A percentile compares a stretch with the other conserved stretches of the same genome.
Conservation (phyloP, 768 basidiomycete genomes). For the Amanita pallidorosea region DNA sequence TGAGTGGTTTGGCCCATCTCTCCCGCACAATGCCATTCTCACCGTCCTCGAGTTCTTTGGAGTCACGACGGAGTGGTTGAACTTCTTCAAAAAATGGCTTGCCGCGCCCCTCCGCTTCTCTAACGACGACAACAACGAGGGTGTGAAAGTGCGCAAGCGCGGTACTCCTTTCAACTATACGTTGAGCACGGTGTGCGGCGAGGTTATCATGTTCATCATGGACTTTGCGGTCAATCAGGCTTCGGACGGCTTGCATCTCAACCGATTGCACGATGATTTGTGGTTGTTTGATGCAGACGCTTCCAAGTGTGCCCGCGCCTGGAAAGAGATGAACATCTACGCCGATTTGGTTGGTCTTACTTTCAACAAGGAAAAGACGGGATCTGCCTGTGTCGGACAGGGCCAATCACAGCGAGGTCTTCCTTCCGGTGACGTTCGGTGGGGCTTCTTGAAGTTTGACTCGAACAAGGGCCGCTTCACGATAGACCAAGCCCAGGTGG, state of each 20-base stretch:
- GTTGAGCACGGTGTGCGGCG: conserved; percentile 23
- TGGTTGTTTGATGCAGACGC: conserved; percentile 30
- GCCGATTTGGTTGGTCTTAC: conserved; percentile 27
- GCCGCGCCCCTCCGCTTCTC: conserved; percentile 22
- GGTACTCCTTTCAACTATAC: conserved; percentile 34
- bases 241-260: conserved; percentile 28
- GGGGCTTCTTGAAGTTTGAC: conserved; percentile 31
- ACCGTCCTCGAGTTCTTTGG: conserved; percentile 16
- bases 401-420: conserved; percentile 7
- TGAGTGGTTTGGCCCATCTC: conserved; percentile 32
- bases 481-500: conserved; percentile 25
- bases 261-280: conserved; percentile 36
- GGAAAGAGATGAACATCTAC: conserved; percentile 31
- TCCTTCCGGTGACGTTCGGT: conserved; percentile 24
- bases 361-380: conserved; percentile 32
- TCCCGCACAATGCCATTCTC: conserved; percentile 29
- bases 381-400: conserved; percentile 24
- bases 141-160: conserved; percentile 22
- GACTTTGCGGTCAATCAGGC: conserved; percentile 37
- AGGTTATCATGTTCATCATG: conserved; percentile 31
- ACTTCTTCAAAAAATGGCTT: conserved; percentile 23
- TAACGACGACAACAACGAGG: conserved; percentile 13
- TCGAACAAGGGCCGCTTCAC: conserved; percentile 18
- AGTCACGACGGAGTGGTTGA: conserved; percentile 12
- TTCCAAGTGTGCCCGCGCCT: conserved; percentile 22